Conservation (phyloP, 2,329 filamentous ascomycete genomes). For the Penicillium sp. region DNA sequence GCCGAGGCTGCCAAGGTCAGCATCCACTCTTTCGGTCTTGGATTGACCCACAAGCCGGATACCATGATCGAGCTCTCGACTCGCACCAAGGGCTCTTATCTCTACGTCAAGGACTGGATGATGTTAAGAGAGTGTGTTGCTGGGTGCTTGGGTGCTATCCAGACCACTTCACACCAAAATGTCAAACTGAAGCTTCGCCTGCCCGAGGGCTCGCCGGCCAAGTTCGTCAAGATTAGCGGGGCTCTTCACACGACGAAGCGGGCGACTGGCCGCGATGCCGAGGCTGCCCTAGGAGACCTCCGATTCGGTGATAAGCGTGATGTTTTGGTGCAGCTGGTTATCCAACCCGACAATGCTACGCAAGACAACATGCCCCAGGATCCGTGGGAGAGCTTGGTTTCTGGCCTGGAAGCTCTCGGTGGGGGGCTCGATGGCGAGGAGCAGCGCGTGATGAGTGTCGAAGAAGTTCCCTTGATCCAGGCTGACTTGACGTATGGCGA, state of each 20-base stretch:
- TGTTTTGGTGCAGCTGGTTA: constrained; percentile 90
- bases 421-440: constrained; percentile 86
- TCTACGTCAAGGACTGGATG: constrained; percentile 99
- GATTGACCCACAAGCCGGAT: constrained; percentile 96
- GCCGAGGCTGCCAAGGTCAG: constrained; percentile 97
- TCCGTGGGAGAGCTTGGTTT: constrained; percentile 96
- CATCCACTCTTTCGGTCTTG: constrained; percentile 94
- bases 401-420: constrained; percentile 88
- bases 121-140: constrained; percentile 97
- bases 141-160: constrained; percentile 86
- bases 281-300: constrained; percentile 87
- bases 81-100: constrained; percentile 93
- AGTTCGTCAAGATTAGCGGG: constrained; percentile 98
- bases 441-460: constrained; percentile 79
- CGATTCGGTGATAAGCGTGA: constrained; percentile 95
- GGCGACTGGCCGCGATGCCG: constrained; percentile 89
- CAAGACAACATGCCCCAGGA: constrained; percentile 89
- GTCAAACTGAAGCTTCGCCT: constrained; percentile 92
- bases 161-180: constrained; percentile 96
- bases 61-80: constrained; percentile 98
- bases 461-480: constrained; percentile 93
- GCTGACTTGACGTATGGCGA: constrained; percentile 93
- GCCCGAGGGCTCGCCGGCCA: constrained; percentile 93
- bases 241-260: constrained; percentile 95
- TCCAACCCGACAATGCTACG: constrained; percentile 79